phyloP scores from a whole-genome alignment of 257 asterid species.

The Primulina huaijiensis region DNA sequence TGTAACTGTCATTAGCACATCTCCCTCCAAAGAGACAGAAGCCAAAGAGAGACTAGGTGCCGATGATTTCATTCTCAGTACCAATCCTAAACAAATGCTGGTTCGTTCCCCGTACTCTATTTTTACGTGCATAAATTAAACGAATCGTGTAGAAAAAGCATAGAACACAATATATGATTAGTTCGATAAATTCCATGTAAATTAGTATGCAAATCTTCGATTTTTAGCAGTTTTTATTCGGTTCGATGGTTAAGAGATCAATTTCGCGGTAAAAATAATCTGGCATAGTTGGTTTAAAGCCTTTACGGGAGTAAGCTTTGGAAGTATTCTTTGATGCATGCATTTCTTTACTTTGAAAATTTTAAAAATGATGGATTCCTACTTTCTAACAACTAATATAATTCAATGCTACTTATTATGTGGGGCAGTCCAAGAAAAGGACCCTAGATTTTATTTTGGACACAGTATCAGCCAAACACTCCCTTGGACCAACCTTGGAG shows the following conservation, averaged over 20 bases:
- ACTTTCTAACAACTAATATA: not conserved
- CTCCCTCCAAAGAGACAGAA: conserved; percentile 77
- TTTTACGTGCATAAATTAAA: too few relatives aligned
- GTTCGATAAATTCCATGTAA: too few relatives aligned
- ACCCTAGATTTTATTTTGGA: conserved; percentile 67
- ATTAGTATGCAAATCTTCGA: too few relatives aligned
- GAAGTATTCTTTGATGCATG: too few relatives aligned
- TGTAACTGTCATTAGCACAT: conserved; percentile 78
- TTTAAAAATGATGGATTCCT: not conserved
- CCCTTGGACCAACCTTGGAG: conserved; percentile 63
- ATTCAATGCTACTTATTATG: not conserved
- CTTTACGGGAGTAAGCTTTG: too few relatives aligned
- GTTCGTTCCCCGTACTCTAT: conserved; percentile 25
- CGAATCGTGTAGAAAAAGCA: too few relatives aligned
- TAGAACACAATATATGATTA: too few relatives aligned
- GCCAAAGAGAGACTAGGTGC: conserved; percentile 63
- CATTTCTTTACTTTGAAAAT: too few relatives aligned
- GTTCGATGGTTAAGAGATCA: not conserved
- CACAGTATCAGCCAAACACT: conserved; percentile 73
- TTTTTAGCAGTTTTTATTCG: too few relatives aligned
- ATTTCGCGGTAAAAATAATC: not conserved
- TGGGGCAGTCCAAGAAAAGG: conserved; percentile 48
- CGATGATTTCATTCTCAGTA: conserved; percentile 74
- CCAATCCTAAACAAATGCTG: conserved; percentile 59
- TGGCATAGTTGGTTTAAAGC: not conserved